Evolutionary conservation across 179 eudicot genomes (phyloP), one percentile per base, ranked within the genome.

Genomic region (Sideroxylon spinosum): DNA sequence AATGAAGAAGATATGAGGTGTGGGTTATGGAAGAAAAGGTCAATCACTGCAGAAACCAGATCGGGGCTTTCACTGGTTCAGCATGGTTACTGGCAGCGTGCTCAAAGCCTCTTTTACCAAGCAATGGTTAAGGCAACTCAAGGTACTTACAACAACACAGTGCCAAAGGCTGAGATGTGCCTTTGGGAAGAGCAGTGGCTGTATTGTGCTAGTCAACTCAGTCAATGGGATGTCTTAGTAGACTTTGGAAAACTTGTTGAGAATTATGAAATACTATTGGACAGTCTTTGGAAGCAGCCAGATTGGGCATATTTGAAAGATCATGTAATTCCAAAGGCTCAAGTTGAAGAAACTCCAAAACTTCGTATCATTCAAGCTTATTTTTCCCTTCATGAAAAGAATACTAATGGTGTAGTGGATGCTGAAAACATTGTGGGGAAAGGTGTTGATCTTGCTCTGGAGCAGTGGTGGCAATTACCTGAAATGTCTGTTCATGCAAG

Each of bases 171-270:
- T 82, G 99, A 96, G 85, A 96, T 96, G 99, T 96, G 98, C 80
- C 97, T 94, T 76, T 96, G 99, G 99, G 99, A 96, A 83, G 98
- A 96, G 84, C 99, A 96, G 79, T 96, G 99, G 99, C 91, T 94
- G 55, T 82, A 83, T 84, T 96, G 98, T 89, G 98, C 98, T 79
- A 86, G 90, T 77, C 99, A 94, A 84, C 97, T 96, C 78, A 87
- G 97, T 85, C 98, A 96, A 81, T 96, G 99, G 99, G 98, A 94
- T 74, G 98, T 87, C 64, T 86, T 96, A 62, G 90, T 88, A 48
- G 99, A 96, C 81, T 96, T 94, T 86, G 99, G 99, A 68, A 96
- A 92, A 83, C 86, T 88, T 73, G 86, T 94, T 48, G 98, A 96
- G 74, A 96, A 91, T 86, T 94, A 96, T 85, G 99, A 96, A 76